A percentile compares a stretch with the other conserved stretches of the same genome.
These are phyloP conservation scores for Kewa caespitosa DNA, from an alignment of 179 eudicot species.

Conservation along the genomic window DNA sequence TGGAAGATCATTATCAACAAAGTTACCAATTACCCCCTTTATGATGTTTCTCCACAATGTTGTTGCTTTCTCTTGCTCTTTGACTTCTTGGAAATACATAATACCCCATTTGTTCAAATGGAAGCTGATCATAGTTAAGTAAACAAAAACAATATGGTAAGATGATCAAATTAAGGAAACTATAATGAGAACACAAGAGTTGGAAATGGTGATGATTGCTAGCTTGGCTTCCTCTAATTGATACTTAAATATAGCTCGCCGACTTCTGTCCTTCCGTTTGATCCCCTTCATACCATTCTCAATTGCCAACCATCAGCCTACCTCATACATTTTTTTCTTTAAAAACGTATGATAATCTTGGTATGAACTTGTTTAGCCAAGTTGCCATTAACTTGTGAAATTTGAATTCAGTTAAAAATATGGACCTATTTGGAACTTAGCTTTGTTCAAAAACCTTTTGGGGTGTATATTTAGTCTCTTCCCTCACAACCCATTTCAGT, in stretches of 20 bases:
- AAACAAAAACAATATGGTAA: too few species aligned
- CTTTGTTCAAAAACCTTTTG: background rate
- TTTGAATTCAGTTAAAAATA: background rate
- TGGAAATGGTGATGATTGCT: background rate
- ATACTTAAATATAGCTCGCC: too few species aligned
- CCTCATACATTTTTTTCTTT: slow-evolving; percentile 5
- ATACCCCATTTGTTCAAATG: background rate
- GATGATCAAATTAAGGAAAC: too few species aligned
- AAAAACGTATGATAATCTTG: background rate
- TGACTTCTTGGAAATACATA: background rate
- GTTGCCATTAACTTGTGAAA: slow-evolving; percentile 11
- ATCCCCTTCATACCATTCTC: background rate
- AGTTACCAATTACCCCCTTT: background rate
- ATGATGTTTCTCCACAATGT: background rate
- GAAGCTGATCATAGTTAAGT: too few species aligned
- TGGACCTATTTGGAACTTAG: background rate
- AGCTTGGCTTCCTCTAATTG: background rate
- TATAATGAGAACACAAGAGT: too few species aligned
- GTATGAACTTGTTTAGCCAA: slow-evolving; percentile 1
- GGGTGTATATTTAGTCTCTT: slow-evolving; percentile 20
- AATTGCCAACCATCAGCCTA: slow-evolving; percentile 10
- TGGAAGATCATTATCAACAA: background rate
- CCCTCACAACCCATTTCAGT: background rate
- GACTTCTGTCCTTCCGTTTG: too few species aligned
- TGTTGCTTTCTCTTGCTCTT: background rate